phyloP scores from a whole-genome alignment of 768 basidiomycete genomes.

The Scleroderma citrinum region DNA sequence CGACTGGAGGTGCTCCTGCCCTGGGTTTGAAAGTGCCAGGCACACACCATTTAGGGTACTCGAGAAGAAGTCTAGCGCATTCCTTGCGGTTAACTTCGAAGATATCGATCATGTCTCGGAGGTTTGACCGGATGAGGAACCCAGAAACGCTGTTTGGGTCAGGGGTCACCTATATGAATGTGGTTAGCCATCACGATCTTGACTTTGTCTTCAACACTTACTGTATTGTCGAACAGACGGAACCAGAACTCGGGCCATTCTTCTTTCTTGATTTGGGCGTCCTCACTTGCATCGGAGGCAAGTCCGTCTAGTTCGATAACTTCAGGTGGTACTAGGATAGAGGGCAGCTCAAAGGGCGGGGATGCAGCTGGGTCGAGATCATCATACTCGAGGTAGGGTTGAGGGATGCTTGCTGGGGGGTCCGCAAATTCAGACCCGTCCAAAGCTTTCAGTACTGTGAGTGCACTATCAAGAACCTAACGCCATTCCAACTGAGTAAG shows the following conservation, averaged over 20 bases:
- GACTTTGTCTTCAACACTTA: slow-evolving; percentile 22
- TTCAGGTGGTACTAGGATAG: slow-evolving; percentile 83
- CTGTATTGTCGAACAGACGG: slow-evolving; percentile 57
- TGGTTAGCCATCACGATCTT: background rate
- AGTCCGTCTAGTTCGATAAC: slow-evolving; percentile 75
- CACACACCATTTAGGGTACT: slow-evolving; percentile 79
- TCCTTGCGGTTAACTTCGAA: slow-evolving; percentile 97
- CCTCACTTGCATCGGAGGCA: slow-evolving; percentile 62
- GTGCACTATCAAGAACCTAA: slow-evolving; percentile 71
- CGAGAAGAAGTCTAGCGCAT: slow-evolving; percentile 78
- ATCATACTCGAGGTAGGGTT: slow-evolving; percentile 54
- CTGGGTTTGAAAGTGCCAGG: slow-evolving; percentile 81
- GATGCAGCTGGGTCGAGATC: slow-evolving; percentile 35
- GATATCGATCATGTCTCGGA: slow-evolving; percentile 77
- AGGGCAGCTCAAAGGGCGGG: slow-evolving; percentile 62
- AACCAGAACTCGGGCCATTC: slow-evolving; percentile 76
- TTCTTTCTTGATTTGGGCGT: slow-evolving; percentile 69
- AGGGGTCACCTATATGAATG: slow-evolving; percentile 57
- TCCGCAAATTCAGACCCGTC: slow-evolving; percentile 56
- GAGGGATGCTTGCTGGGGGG: slow-evolving; percentile 49
- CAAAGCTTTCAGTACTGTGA: slow-evolving; percentile 57
- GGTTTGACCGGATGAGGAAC: slow-evolving; percentile 68
- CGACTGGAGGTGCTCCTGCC: slow-evolving; percentile 50
- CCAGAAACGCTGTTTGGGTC: slow-evolving; percentile 69
- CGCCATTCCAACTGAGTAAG: background rate